Evolutionary conservation across 2,329 filamentous ascomycete species (phyloP).

Genomic region (Arthrobotrys sphaeroides): DNA sequence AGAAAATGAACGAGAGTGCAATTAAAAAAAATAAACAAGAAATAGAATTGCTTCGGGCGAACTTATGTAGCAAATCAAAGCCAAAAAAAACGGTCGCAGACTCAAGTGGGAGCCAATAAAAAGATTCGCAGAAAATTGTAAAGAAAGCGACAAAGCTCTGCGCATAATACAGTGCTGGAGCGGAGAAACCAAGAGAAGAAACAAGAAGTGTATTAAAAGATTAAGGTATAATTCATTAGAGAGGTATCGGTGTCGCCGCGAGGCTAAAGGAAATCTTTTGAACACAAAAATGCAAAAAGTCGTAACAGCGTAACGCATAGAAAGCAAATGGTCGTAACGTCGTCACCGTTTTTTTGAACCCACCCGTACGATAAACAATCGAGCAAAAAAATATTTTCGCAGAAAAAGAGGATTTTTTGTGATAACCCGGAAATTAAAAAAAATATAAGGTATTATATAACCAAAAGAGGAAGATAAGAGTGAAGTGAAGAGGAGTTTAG

Average conservation of each 20-base stretch:
- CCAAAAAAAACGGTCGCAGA: conserved; percentile 13
- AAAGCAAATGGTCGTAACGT: conserved; percentile 56
- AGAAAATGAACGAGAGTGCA: conserved; percentile 26
- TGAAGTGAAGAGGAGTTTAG: conserved; percentile 58
- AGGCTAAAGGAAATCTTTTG: conserved; percentile 54
- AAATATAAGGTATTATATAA: conserved; percentile 59
- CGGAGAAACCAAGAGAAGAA: conserved; percentile 2
- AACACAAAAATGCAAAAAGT: conserved; percentile 54
- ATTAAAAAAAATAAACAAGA: conserved; percentile 29
- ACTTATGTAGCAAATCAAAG: conserved; percentile 12
- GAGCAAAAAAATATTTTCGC: conserved; percentile 57
- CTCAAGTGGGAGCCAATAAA: background rate
- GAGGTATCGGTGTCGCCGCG: conserved; percentile 54
- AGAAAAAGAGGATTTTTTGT: conserved; percentile 53
- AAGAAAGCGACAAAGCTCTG: conserved; percentile 37
- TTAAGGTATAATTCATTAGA: conserved; percentile 55
- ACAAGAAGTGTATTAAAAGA: conserved; percentile 49
- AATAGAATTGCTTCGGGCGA: conserved; percentile 18
- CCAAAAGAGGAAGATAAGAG: conserved; percentile 61
- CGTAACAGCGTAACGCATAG: conserved; percentile 52
- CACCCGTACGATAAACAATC: conserved; percentile 57
- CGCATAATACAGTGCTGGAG: conserved; percentile 44
- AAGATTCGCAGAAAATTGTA: conserved; percentile 12
- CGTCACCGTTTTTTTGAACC: conserved; percentile 54
- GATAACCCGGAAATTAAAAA: conserved; percentile 53